Evolutionary conservation across 2,329 filamentous ascomycete species (phyloP), one percentile per base, ranked within the genome.

Genomic region (Dothidotthia symphoricarpi): DNA sequence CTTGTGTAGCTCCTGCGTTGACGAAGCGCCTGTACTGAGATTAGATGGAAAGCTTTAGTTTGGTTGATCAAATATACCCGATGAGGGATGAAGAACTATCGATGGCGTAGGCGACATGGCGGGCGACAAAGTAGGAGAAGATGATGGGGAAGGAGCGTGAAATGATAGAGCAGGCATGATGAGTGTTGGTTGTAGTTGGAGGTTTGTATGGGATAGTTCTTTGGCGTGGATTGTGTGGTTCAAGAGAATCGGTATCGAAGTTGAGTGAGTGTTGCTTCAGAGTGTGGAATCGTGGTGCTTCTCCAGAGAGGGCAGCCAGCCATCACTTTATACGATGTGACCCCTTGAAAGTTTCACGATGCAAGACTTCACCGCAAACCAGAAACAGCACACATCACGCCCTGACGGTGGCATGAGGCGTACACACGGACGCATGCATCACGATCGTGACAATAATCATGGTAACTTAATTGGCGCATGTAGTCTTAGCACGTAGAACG

Each of bases 61-160:
- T 60, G 57, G 56, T 58, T 53, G 62, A 61, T 64, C 58, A 57
- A 57, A 58, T 64, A 65, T 66, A 66, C 63, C 63, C 62, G 61
- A 59, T 57, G 59, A 51, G 55, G 62, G 59, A 63, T 59, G 53
- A 42, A 66, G 62, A 57, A 66, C 60, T 63, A 66, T 66, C 48
- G 63, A 64, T 14, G 63, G 63, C 43, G 61, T 56, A 25, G 55
- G 50, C 39, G 58, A 55, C 27, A 57, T 41, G 40, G 41, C 58
- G 31, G 63, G 60, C 49, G 62, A 64, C 47, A 59, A 51, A 40
- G 57, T 51, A 51, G 63, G 56, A 55, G 63, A 64, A 45, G 63
- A 50, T 51, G 57, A 50, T 5, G 19, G 19, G 19, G 19, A 22
- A 22, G 19, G 19, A 49, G 61, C 41, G 46, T 55, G 47, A 53